Conservation (phyloP, 805 yeast species). For the Saccharomycopsis selenospora region DNA sequence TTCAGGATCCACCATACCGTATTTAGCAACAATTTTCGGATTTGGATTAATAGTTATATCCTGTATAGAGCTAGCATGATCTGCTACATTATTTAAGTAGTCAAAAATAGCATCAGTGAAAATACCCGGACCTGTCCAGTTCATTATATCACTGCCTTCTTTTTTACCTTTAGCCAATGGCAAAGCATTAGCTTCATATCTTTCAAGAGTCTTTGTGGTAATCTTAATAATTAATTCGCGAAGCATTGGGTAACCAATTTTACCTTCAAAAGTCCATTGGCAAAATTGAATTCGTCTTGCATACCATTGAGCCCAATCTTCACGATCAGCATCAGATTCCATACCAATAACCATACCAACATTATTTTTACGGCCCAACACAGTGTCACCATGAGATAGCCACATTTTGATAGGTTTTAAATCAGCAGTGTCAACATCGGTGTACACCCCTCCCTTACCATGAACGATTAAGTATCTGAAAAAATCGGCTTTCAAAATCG, state of each 20-base stretch:
- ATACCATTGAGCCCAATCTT: slow-evolving; percentile 91
- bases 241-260: slow-evolving; percentile 84
- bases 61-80: neutral
- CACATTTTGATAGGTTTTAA: slow-evolving; percentile 68
- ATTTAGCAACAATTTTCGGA: neutral
- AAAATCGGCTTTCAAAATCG: slow-evolving; percentile 86
- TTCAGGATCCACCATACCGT: slow-evolving; percentile 6
- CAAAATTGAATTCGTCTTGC: slow-evolving; percentile 91
- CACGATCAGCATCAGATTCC: slow-evolving; percentile 95
- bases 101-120: slow-evolving; percentile 84
- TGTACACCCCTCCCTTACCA: slow-evolving; percentile 90
- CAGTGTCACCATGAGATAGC: slow-evolving; percentile 47
- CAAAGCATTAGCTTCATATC: slow-evolving; percentile 41
- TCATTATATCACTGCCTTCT: slow-evolving; percentile 73
- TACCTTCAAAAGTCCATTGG: slow-evolving; percentile 93
- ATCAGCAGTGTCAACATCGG: slow-evolving; percentile 81
- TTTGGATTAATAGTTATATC: neutral
- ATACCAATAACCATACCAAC: slow-evolving; percentile 84
- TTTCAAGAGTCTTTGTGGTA: slow-evolving; percentile 62
- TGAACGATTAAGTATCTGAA: slow-evolving; percentile 79
- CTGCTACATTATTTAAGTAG: slow-evolving; percentile 59
- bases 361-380: slow-evolving; percentile 21
- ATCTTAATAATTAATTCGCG: slow-evolving; percentile 74
- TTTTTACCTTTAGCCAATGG: slow-evolving; percentile 47
- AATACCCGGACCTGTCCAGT: slow-evolving; percentile 95